Evolutionary conservation across 31 red algal genomes (phyloP).

Genomic region (Endocladia muricata): DNA sequence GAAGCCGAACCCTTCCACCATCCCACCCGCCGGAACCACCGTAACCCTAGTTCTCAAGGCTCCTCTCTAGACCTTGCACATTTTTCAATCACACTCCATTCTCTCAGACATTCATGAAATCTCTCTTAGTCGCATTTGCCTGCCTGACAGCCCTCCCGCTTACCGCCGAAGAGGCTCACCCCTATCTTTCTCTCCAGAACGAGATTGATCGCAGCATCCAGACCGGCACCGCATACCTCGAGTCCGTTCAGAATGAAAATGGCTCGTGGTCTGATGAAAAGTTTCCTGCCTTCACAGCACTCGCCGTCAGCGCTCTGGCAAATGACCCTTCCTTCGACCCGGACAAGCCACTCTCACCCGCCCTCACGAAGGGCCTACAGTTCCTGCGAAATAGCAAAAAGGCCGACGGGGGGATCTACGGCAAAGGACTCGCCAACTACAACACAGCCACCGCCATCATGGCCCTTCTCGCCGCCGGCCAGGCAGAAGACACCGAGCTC

Average conservation of each 20-base stretch:
- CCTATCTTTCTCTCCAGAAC: background rate
- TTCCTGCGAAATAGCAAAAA: background rate
- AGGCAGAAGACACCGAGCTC: too few relatives aligned
- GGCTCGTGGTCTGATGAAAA: background rate
- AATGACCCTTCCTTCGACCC: background rate
- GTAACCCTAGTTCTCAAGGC: background rate
- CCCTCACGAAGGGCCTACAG: background rate
- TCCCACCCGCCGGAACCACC: background rate
- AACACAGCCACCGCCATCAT: too few relatives aligned
- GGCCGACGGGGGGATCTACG: background rate
- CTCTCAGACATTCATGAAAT: too few relatives aligned
- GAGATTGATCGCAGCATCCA: background rate
- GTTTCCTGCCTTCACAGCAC: background rate
- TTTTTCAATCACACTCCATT: too few relatives aligned
- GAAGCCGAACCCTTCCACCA: background rate
- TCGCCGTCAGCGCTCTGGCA: background rate
- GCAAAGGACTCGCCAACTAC: too few relatives aligned
- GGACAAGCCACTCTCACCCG: background rate
- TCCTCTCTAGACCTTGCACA: too few relatives aligned
- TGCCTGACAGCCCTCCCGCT: background rate
- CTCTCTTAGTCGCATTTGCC: background rate
- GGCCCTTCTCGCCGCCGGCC: too few relatives aligned
- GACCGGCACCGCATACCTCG: background rate
- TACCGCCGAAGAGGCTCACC: background rate
- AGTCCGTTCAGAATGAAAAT: background rate